Evolutionary conservation across 2,329 filamentous ascomycete genomes (phyloP), one percentile per base, ranked within the genome.

Genomic region (Aspergillus brasiliensis): DNA sequence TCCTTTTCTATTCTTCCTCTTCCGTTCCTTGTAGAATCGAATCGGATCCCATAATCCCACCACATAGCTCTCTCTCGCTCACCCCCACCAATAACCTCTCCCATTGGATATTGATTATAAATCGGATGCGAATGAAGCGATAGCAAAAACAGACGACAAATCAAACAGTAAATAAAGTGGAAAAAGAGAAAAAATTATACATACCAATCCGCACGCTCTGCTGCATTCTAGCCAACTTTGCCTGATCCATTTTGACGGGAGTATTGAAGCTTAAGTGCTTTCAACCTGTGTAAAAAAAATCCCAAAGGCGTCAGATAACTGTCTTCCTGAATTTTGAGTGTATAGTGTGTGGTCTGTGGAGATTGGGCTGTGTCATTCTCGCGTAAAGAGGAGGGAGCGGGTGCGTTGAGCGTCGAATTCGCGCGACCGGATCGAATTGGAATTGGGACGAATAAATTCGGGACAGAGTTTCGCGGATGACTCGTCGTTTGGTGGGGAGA

Each of bases 141-240:
- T 34, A 5, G 4, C 31, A 65, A 53, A 23, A 56, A 19, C 27
- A 52, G 51, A 37, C 42, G 53, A 47, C 19, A 52, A 58, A 40
- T 21, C 57, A 56, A 62, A 59, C 19, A 60, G 19, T n/a, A n/a
- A n/a, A n/a, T n/a, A n/a, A n/a, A n/a, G n/a, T n/a, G n/a, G n/a
- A n/a, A 60, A 58, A 58, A 55, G 59, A 51, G 38, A 61, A 25
- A 58, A 59, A 55, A 59, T 59, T 62, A 59, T 42, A 86, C 88
- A 73, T 86, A 91, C 89, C 89, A 81, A 88, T 91, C 78, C 86
- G 84, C 76, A 85, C 84, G 72, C 83, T 84, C 80, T 83, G 81
- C 80, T 88, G 85, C 83, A 88, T 84, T 77, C 80, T 85, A 76
- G 84, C 84, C 75, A 88, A 79, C 83, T 88, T 88, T 77, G 85